These are phyloP conservation scores for Celoporthe dispersa DNA, from an alignment of 2,329 filamentous ascomycete genomes.

Conservation along the genomic window DNA sequence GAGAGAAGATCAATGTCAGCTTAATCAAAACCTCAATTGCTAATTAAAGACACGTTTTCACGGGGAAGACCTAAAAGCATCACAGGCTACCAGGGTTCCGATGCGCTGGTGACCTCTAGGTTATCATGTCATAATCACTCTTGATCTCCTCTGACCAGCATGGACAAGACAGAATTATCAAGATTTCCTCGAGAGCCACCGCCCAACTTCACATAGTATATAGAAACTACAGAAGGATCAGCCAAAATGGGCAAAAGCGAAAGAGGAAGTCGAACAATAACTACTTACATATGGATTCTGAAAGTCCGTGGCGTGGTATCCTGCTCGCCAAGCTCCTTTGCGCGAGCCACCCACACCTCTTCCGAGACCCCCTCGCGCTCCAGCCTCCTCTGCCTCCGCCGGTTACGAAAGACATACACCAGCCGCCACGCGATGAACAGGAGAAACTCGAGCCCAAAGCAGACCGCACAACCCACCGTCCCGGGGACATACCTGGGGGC, in stretches of 20 bases:
- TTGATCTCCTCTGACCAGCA: background rate
- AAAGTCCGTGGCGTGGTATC: slow-evolving; percentile 45
- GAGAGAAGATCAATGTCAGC: background rate
- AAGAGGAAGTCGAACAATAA: background rate
- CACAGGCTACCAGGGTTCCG: background rate
- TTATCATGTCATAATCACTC: background rate
- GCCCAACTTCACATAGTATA: slow-evolving; percentile 4
- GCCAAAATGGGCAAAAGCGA: background rate
- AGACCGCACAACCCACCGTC: slow-evolving; percentile 44
- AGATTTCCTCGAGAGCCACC: background rate
- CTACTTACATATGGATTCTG: slow-evolving; percentile 42
- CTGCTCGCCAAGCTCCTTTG: slow-evolving; percentile 41
- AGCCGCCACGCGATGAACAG: slow-evolving; percentile 45
- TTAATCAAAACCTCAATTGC: background rate
- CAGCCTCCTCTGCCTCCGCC: slow-evolving; percentile 37
- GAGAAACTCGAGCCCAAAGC: slow-evolving; percentile 44
- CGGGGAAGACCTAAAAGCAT: background rate
- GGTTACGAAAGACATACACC: slow-evolving; percentile 47
- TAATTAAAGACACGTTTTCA: background rate
- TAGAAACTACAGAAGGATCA: slow-evolving; percentile 1
- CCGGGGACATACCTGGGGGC: slow-evolving; percentile 50
- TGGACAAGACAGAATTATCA: background rate
- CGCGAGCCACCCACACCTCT: slow-evolving; percentile 40
- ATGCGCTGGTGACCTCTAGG: background rate
- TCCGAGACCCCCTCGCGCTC: slow-evolving; percentile 39